These are phyloP conservation scores for Kwoniella sp. DNA, from an alignment of 768 basidiomycete species.

Conservation along the genomic window DNA sequence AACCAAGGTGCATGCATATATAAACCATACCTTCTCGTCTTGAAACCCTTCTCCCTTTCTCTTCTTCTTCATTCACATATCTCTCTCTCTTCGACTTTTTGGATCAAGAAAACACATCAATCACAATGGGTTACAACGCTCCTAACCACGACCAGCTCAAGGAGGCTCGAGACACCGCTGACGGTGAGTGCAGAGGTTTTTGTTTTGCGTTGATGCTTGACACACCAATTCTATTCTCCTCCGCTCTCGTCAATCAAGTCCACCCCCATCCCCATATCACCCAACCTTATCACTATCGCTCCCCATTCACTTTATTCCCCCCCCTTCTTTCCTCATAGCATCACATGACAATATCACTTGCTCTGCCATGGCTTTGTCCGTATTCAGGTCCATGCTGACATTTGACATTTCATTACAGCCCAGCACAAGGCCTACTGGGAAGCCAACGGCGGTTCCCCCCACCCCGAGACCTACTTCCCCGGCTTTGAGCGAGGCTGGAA, in stretches of 20 bases:
- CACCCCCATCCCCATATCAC: no score
- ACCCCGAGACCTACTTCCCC: constrained; percentile 37
- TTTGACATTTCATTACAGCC: no score
- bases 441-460: constrained; percentile 28
- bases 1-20: not conserved
- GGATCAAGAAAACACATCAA: not conserved
- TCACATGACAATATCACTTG: no score
- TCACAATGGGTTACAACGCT: constrained; percentile 22
- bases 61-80: no score
- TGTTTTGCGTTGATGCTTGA: not conserved
- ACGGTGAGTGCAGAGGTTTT: constrained; percentile 10
- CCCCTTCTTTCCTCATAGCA: no score
- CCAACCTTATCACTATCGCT: no score
- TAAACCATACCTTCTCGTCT: not conserved
- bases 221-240: not conserved
- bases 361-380: no score
- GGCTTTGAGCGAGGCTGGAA: constrained; percentile 39
- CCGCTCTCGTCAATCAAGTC: no score
- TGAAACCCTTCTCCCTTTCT: not conserved
- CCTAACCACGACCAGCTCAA: constrained; percentile 20
- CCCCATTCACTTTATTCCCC: no score
- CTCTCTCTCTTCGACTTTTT: not conserved
- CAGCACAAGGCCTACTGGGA: constrained; percentile 34
- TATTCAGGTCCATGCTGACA: no score
- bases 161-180: constrained; percentile 15